Evolutionary conservation across 495 filamentous ascomycete genomes (phyloP).

Genomic region (Penicillium lividum): DNA sequence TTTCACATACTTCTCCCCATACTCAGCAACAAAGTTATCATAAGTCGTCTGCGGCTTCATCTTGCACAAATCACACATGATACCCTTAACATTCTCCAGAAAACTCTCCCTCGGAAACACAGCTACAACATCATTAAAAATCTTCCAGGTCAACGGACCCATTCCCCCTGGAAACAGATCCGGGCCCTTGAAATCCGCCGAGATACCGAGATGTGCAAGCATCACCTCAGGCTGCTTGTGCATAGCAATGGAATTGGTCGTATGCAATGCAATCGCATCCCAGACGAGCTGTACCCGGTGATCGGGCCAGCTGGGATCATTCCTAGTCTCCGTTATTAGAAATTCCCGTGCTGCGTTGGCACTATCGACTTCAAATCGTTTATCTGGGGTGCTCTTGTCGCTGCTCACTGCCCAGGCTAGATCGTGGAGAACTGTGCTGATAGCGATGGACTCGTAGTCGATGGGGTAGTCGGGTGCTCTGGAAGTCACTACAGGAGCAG

Average conservation of each 20-base stretch:
- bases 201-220: slow-evolving; percentile 40
- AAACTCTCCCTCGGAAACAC: slow-evolving; percentile 42
- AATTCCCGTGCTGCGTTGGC: slow-evolving; percentile 51
- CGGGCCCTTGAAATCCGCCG: slow-evolving; percentile 50
- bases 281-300: slow-evolving; percentile 48
- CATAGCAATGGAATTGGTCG: slow-evolving; percentile 37
- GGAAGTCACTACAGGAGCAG: slow-evolving; percentile 45
- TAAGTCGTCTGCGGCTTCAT: slow-evolving; percentile 52
- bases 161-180: slow-evolving; percentile 10
- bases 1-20: slow-evolving; percentile 28
- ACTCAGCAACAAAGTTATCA: slow-evolving; percentile 45
- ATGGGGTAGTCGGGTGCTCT: slow-evolving; percentile 37
- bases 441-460: slow-evolving; percentile 51
- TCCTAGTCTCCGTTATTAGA: slow-evolving; percentile 23
- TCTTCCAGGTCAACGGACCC: slow-evolving; percentile 32
- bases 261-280: slow-evolving; percentile 57
- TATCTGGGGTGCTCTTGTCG: slow-evolving; percentile 40
- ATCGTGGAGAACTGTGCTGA: slow-evolving; percentile 48
- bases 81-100: slow-evolving; percentile 31
- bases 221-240: slow-evolving; percentile 50
- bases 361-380: slow-evolving; percentile 59
- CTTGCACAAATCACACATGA: slow-evolving; percentile 45
- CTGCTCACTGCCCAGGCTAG: slow-evolving; percentile 47
- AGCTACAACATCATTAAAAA: slow-evolving; percentile 33
- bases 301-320: slow-evolving; percentile 33